Percentiles rank a stretch among this genome's conserved stretches.
These are phyloP conservation scores for Asterella californica DNA, from an alignment of 225 moss, liverwort and hornwort species.

Conservation along the genomic window DNA sequence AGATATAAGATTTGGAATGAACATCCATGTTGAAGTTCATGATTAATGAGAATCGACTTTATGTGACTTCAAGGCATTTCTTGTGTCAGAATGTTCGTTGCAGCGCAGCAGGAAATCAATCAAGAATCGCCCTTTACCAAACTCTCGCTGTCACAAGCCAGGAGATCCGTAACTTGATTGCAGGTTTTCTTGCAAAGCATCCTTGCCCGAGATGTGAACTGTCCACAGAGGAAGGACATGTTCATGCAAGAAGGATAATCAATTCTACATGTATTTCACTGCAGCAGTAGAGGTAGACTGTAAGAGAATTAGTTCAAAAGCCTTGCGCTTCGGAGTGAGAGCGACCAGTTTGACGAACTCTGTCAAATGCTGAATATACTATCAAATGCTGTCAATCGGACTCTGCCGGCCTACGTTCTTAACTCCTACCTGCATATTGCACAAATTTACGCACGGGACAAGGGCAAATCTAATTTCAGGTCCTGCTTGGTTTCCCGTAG, in stretches of 20 bases:
- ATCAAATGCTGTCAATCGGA: too few relatives aligned
- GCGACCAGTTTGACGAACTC: neutral
- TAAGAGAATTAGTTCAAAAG: neutral
- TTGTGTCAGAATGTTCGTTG: too few relatives aligned
- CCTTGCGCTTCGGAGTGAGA: neutral
- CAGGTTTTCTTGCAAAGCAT: neutral
- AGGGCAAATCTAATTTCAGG: neutral
- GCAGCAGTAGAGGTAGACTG: neutral
- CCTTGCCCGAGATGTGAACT: neutral
- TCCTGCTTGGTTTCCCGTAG: neutral
- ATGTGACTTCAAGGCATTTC: too few relatives aligned
- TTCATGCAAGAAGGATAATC: neutral
- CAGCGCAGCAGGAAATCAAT: neutral
- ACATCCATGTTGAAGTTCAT: neutral
- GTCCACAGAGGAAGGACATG: slow-evolving; percentile 12
- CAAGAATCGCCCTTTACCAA: slow-evolving; percentile 10
- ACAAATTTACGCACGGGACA: neutral
- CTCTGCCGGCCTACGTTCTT: neutral
- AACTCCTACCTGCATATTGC: neutral
- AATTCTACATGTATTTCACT: neutral
- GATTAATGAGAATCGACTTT: too few relatives aligned
- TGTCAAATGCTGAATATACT: too few relatives aligned
- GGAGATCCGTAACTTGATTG: slow-evolving; percentile 13
- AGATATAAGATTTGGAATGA: neutral
- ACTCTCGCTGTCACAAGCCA: slow-evolving; percentile 4